Evolutionary conservation across 2,329 filamentous ascomycete genomes (phyloP), one percentile per base, ranked within the genome.

Genomic region (Aspergillus chevalieri): DNA sequence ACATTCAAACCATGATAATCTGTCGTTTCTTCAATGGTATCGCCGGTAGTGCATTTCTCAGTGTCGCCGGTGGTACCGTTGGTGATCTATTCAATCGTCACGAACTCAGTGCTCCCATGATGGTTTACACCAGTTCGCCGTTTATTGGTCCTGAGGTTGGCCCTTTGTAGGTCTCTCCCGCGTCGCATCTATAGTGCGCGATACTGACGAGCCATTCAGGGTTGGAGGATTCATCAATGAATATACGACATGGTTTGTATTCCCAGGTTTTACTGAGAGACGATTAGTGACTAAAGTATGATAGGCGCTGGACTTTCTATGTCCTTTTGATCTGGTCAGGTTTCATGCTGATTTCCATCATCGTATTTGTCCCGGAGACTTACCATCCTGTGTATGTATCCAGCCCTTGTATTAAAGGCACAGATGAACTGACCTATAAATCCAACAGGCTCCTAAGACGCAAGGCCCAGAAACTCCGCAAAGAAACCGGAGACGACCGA

Each of bases 31-130:
- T 96, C 53, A 68, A 67, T 53, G 72, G 71, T 9, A 51, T 74
- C 15, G 62, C 69, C 21, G 72, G 71, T 19, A 77, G 74, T 53
- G 79, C 79, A 2, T 82, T 82, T 53, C 60, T 82, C 42, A 78
- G 74, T 50, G 89, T 95, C 1, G 86, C 89, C 0, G 90, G 89
- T 38, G 89, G 89, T 10, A 95, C 88, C 0, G 87, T 95, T 14
- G 87, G 89, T 30, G 90, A 95, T 62, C 70, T 92, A 55, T 93
- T 92, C 63, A 72, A 74, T 9, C 77, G 78, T 43, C 73, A 84
- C 50, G 78, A 88, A 55, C 80, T 95, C 49, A 84, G 85, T 57
- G 79, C 80, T 6, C 89, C 90, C 2, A 95, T 95, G 91, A 84
- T 89, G 71, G 74, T 95, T 14, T 94, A 86, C 63, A 83, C 84